Base-by-base conservation (phyloP, 345 rosid genomes). In the Passiflora organensis region DNA sequence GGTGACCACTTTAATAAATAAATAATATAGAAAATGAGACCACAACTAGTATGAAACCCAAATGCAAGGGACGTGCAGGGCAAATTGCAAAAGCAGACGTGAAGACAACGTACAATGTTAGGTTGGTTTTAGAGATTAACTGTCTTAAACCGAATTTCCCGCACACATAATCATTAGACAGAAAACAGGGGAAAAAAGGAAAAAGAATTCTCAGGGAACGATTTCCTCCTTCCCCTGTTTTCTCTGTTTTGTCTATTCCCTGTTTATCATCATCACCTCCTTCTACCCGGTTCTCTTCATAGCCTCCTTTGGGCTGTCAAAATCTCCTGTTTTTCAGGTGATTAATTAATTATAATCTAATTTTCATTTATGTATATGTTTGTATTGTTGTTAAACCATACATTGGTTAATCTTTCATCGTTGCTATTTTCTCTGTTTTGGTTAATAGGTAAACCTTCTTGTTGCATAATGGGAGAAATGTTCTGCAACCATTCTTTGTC, bases 91-190 rank as follows among this genome's bases (percentile, higher is more conserved):
- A n/a, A n/a, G n/a, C 32, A 23, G 37, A 50, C 52, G 69, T 43
- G 62, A 32, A 43, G 50, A 52, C 69, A n/a, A 56, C 56, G 57
- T 56, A 32, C 38, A 25, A 48, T 28, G 34, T n/a, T n/a, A n/a
- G n/a, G n/a, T n/a, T n/a, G n/a, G n/a, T n/a, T n/a, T n/a, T n/a
- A n/a, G 56, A 34, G 44, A 60, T 56, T 14, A 39, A 64, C 8
- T n/a, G 12, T 43, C 25, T 6, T 16, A 44, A 41, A 36, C 59
- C 67, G 59, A 62, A 12, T 45, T 62, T 62, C 67, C 46, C 59
- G 67, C 59, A 28, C 34, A 8, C 34, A 28, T 3, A 28, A 22
- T 48, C 48, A 9, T 13, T 41, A 15, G 13, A 13, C 43, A 1
- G 13, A n/a, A 8, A 41, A 41, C n/a, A n/a, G n/a, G 16, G 25